Evolutionary conservation across 495 filamentous ascomycete species (phyloP), one percentile per base, ranked within the genome.

Genomic region (Annulohypoxylon stygium): DNA sequence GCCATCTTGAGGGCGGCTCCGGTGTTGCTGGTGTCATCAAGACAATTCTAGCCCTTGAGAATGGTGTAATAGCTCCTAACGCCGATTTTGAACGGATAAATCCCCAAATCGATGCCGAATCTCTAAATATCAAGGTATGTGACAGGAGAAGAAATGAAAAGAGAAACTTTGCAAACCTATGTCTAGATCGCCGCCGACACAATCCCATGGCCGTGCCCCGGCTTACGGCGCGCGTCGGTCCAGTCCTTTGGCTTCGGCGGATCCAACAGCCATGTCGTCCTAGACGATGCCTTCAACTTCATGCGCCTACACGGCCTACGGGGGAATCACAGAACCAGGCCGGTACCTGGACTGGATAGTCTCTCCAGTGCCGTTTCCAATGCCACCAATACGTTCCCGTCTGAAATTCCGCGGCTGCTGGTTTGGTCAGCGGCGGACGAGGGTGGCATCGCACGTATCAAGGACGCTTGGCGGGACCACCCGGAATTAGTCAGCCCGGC

Each of bases 161-260:
- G 20, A 23, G 20, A 23, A 23, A 23, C 20, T 23, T 0, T 0
- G 20, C 20, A 23, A 23, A 23, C 20, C 20, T 23, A 1, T 23
- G 1, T 23, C 20, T 23, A 23, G 20, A 9, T 41, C 14, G 9
- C 37, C 14, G 14, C 37, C 2, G 14, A 41, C 9, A 1, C 37
- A 9, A 2, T 41, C 14, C 37, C 37, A 14, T 41, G 37, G 37
- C 37, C 37, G 25, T 47, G 2, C 26, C 53, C 60, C 25, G 76
- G 74, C 4, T 65, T 81, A 0, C 80, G 83, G 0, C 78, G 87
- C 45, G 80, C 80, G 1, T 83, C 80, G 1, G 75, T 90, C 18
- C 89, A 87, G 62, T 86, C 80, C 16, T 89, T 87, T 63, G 88
- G 89, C 1, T 88, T 81, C 64, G 88, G 88, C 0, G 88, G 89